These are phyloP conservation scores for Oenanthe sinensis DNA, from an alignment of 129 eudicot genomes.

Conservation along the genomic window DNA sequence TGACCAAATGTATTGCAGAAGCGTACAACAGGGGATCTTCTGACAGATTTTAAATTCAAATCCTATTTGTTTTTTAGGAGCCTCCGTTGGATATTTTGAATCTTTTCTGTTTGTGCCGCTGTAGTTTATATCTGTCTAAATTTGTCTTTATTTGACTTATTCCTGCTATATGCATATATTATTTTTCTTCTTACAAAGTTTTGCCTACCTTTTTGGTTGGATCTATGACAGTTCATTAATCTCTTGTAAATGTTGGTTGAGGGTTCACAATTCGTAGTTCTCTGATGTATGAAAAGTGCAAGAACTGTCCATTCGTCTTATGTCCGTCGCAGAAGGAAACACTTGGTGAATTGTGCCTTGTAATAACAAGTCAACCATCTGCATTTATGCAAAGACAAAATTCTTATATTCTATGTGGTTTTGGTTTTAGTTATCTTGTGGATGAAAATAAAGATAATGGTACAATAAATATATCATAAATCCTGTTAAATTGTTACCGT, in stretches of 20 bases:
- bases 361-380: background rate
- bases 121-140: background rate
- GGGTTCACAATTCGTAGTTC: background rate
- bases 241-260: background rate
- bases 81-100: background rate
- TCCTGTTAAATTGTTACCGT: background rate
- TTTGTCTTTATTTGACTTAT: background rate
- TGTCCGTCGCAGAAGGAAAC: background rate
- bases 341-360: background rate
- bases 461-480: background rate
- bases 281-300: background rate
- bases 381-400: background rate
- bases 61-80: background rate
- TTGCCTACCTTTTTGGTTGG: background rate
- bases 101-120: background rate
- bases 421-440: background rate
- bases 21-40: background rate
- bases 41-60: background rate
- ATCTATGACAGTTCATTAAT: background rate
- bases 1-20: background rate
- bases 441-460: background rate
- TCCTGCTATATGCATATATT: background rate
- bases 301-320: background rate
- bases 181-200: background rate
- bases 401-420: background rate